A percentile compares a stretch with the other conserved stretches of the same genome.
Evolutionary conservation across 2,329 filamentous ascomycete genomes (phyloP).

Genomic region (Furcasterigmium furcatum): DNA sequence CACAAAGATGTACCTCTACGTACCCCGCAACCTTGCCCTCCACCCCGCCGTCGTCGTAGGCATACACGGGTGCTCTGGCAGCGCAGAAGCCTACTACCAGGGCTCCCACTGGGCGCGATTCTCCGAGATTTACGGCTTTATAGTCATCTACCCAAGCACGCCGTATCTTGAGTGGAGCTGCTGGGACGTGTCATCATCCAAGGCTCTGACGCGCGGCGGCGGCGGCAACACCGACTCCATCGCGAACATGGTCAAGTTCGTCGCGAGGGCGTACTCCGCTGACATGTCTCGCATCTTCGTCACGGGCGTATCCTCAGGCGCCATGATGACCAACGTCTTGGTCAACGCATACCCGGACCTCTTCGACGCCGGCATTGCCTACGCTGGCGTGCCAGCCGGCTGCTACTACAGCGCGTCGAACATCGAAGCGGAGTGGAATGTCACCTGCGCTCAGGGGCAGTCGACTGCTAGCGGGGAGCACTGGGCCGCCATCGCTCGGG

Average conservation of each 20-base stretch:
- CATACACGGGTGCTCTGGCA: slow-evolving; percentile 56
- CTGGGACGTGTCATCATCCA: slow-evolving; percentile 57
- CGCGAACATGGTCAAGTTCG: slow-evolving; percentile 51
- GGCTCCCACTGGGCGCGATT: slow-evolving; percentile 48
- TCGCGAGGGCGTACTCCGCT: slow-evolving; percentile 41
- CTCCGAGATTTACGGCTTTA: slow-evolving; percentile 53
- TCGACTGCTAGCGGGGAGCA: slow-evolving; percentile 33
- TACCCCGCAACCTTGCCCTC: slow-evolving; percentile 29
- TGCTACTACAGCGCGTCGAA: slow-evolving; percentile 43
- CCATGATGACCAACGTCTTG: slow-evolving; percentile 54
- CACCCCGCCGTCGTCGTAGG: slow-evolving; percentile 51
- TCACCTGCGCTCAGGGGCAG: slow-evolving; percentile 48
- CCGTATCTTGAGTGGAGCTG: slow-evolving; percentile 35
- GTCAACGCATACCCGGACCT: slow-evolving; percentile 53
- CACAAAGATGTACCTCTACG: slow-evolving; percentile 21
- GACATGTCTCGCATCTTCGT: slow-evolving; percentile 45
- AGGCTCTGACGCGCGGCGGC: slow-evolving; percentile 44
- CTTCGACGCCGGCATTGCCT: slow-evolving; percentile 48
- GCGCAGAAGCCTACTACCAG: slow-evolving; percentile 47
- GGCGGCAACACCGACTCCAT: slow-evolving; percentile 49
- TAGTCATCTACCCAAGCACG: slow-evolving; percentile 45
- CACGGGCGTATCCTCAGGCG: slow-evolving; percentile 44
- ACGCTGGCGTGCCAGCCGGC: slow-evolving; percentile 52
- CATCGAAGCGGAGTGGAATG: slow-evolving; percentile 47
- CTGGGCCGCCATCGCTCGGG: slow-evolving; percentile 36